Conservation (phyloP, 1,284 basidiomycete species). For the Trichosporon coremiiforme region DNA sequence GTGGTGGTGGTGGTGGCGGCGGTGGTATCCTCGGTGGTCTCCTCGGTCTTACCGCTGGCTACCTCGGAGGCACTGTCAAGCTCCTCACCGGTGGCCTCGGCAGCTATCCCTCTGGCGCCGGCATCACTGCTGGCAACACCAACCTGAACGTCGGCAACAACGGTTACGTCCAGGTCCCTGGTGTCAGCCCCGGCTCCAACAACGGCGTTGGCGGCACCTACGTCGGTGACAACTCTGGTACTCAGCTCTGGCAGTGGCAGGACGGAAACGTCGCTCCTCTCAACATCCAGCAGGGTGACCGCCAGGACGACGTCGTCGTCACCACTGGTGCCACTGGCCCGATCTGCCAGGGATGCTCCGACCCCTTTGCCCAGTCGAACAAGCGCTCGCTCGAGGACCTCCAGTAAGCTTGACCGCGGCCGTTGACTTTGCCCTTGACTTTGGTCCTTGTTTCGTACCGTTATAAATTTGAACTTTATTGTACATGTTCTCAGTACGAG, state of each 20-base stretch:
- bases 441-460: not conserved
- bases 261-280: constrained; percentile 9
- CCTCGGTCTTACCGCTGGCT: constrained; percentile 8
- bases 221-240: constrained; percentile 15
- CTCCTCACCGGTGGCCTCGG: constrained; percentile 13
- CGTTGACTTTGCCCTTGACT: too few relatives aligned
- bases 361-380: constrained; percentile 7
- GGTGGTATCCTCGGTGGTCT: constrained; percentile 14
- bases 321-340: not conserved
- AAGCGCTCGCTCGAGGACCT: constrained; percentile 10
- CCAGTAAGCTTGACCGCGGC: constrained; percentile 1
- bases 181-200: constrained; percentile 7
- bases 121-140: constrained; percentile 7
- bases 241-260: constrained; percentile 17
- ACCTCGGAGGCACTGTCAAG: constrained; percentile 17
- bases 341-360: constrained; percentile 5
- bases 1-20: constrained; percentile 1
- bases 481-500: constrained; percentile 1
- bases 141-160: constrained; percentile 11
- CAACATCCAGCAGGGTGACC: constrained; percentile 14
- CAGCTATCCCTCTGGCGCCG: constrained; percentile 14
- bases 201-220: constrained; percentile 12
- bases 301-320: constrained; percentile 1
- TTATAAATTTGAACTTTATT: constrained; percentile 12
- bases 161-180: constrained; percentile 16